These are phyloP conservation scores for Pleurotus sapidus DNA, from an alignment of 768 basidiomycete genomes.

Conservation along the genomic window DNA sequence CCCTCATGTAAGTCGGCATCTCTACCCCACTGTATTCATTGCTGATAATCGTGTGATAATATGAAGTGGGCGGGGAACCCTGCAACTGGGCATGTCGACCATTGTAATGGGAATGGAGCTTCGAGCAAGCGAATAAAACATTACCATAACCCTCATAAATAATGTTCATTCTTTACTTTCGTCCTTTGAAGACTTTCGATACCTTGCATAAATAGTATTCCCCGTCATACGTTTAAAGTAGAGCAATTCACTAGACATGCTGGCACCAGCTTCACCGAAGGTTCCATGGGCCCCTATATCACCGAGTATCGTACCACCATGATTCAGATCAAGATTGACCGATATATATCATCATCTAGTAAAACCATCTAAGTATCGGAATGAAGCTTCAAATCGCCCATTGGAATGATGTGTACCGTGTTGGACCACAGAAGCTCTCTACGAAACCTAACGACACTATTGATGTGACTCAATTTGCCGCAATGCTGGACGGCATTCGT, in stretches of 20 bases:
- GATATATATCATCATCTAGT: background rate
- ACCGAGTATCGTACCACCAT: too few species aligned
- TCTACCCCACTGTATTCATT: background rate
- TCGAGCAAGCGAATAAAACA: constrained; percentile 14
- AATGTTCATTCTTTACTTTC: background rate
- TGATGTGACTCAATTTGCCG: constrained; percentile 84
- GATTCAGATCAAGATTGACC: too few species aligned
- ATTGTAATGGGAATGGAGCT: constrained; percentile 60
- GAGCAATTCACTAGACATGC: too few species aligned
- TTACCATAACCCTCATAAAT: background rate
- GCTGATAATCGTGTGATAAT: background rate
- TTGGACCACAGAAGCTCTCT: constrained; percentile 67
- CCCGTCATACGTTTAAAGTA: too few species aligned
- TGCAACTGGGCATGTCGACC: constrained; percentile 47
- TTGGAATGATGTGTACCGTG: constrained; percentile 85
- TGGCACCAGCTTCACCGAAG: too few species aligned
- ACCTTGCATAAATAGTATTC: too few species aligned
- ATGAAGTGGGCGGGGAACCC: constrained; percentile 56
- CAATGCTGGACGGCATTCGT: constrained; percentile 62
- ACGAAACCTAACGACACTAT: constrained; percentile 59
- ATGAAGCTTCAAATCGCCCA: constrained; percentile 48
- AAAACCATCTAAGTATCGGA: constrained; percentile 10
- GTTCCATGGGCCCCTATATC: too few species aligned
- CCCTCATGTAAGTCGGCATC: constrained; percentile 31
- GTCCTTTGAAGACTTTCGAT: background rate